These are phyloP conservation scores for Quercus tomentella DNA, from an alignment of 331 rosid species.

Conservation along the genomic window DNA sequence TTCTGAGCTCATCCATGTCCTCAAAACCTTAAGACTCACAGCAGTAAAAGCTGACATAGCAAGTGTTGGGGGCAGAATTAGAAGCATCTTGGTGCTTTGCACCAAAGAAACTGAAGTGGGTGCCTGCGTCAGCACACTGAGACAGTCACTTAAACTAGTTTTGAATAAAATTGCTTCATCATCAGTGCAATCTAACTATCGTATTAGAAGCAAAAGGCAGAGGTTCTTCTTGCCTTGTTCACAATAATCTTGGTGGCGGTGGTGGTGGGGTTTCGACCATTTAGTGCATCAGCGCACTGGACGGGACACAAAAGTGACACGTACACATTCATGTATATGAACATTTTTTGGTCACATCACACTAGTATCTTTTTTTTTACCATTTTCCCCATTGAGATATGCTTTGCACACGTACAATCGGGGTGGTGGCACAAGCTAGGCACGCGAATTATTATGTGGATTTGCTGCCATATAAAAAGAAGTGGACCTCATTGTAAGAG, in stretches of 20 bases:
- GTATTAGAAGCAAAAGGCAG: constrained; percentile 88
- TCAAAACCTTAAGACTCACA: constrained; percentile 54
- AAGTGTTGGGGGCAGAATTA: constrained; percentile 79
- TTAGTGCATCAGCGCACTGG: no score
- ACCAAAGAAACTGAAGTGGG: constrained; percentile 49
- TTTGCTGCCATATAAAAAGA: neutral
- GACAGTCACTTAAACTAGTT: constrained; percentile 68
- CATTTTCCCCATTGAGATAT: constrained; percentile 1
- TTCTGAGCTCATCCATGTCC: constrained; percentile 76
- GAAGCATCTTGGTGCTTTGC: constrained; percentile 69
- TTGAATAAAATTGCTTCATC: constrained; percentile 58
- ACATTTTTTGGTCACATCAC: constrained; percentile 3
- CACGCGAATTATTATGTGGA: neutral
- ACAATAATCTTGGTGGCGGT: constrained; percentile 18
- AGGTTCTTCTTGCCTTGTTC: constrained; percentile 84
- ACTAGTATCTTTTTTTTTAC: neutral
- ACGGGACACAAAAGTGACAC: no score
- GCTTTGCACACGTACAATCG: constrained; percentile 11
- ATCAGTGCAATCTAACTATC: constrained; percentile 43
- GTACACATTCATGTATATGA: neutral
- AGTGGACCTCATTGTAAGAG: neutral
- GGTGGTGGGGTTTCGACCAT: no score
- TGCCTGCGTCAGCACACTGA: constrained; percentile 60
- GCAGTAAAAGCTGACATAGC: constrained; percentile 79
- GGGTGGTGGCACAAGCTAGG: neutral